Conservation (phyloP, 2,329 filamentous ascomycete genomes). For the Aureobasidium subglaciale region DNA sequence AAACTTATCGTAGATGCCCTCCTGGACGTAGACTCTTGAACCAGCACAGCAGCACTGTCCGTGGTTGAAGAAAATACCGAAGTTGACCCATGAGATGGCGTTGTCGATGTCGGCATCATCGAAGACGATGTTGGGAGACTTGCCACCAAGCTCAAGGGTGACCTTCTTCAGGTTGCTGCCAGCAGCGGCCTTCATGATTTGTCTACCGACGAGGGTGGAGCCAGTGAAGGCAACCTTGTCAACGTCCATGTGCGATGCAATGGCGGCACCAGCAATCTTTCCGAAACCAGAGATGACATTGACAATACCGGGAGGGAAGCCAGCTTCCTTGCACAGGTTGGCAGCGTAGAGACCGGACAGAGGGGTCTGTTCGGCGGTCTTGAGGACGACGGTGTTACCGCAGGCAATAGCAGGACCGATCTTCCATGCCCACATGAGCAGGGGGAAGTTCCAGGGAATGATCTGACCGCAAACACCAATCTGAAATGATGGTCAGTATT, state of each 20-base stretch:
- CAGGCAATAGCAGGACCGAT: constrained; percentile 65
- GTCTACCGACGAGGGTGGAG: constrained; percentile 64
- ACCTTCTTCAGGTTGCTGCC: constrained; percentile 76
- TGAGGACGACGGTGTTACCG: constrained; percentile 66
- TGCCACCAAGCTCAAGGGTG: constrained; percentile 71
- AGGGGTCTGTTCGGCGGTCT: constrained; percentile 71
- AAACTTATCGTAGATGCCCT: constrained; percentile 83
- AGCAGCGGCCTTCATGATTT: constrained; percentile 75
- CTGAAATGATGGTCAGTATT: constrained; percentile 27
- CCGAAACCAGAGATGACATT: constrained; percentile 75
- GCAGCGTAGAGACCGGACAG: constrained; percentile 61
- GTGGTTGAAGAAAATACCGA: constrained; percentile 53
- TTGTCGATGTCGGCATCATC: constrained; percentile 70
- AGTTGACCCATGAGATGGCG: constrained; percentile 70
- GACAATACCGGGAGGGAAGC: constrained; percentile 70
- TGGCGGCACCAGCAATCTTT: constrained; percentile 68
- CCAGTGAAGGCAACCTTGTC: constrained; percentile 82
- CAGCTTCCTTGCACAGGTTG: constrained; percentile 63
- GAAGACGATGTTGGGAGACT: constrained; percentile 75
- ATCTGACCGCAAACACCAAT: constrained; percentile 79
- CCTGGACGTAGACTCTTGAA: constrained; percentile 79
- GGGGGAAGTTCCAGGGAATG: constrained; percentile 83
- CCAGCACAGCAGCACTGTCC: constrained; percentile 65
- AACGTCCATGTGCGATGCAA: constrained; percentile 69
- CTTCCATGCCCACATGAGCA: constrained; percentile 81